Evolutionary conservation across 2,329 filamentous ascomycete genomes (phyloP).

Genomic region (Monilinia polystroma): DNA sequence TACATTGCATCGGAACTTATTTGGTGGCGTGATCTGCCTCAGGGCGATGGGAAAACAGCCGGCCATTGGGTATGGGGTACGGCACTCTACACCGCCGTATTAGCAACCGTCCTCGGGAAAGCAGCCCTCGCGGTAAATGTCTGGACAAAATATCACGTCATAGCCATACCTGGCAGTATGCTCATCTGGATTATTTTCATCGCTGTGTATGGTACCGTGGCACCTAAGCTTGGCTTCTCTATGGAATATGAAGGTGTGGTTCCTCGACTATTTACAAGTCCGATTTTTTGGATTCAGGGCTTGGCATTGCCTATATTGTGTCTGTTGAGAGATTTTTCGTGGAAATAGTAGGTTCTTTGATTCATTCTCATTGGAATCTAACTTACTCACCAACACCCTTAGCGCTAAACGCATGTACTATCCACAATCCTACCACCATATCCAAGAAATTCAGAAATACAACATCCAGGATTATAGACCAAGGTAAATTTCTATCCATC

Average conservation of each 20-base stretch:
- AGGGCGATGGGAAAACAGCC: constrained; percentile 74
- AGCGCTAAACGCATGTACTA: constrained; percentile 90
- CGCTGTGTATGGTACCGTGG: constrained; percentile 81
- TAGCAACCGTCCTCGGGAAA: constrained; percentile 91
- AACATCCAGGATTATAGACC: constrained; percentile 99
- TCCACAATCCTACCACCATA: constrained; percentile 94
- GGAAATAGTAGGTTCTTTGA: constrained; percentile 71
- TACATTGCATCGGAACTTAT: constrained; percentile 82
- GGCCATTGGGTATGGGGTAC: constrained; percentile 99
- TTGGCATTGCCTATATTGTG: constrained; percentile 77
- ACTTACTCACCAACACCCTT: constrained; percentile 29
- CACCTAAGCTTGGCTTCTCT: constrained; percentile 78
- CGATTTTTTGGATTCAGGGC: constrained; percentile 90
- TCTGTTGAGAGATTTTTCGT: constrained; percentile 83
- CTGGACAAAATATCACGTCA: constrained; percentile 97
- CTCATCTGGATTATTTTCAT: constrained; percentile 88
- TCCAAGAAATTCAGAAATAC: constrained; percentile 99
- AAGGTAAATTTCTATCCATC: constrained; percentile 56
- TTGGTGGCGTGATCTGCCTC: constrained; percentile 76
- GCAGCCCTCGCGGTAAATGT: constrained; percentile 93
- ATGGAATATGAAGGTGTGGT: constrained; percentile 83
- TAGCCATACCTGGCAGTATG: constrained; percentile 93
- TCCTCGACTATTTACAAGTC: constrained; percentile 74
- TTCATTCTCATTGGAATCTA: background rate
- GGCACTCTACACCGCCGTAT: constrained; percentile 88